Conservation (phyloP, 2,329 filamentous ascomycete genomes). For the Geoglossum cookeanum region DNA sequence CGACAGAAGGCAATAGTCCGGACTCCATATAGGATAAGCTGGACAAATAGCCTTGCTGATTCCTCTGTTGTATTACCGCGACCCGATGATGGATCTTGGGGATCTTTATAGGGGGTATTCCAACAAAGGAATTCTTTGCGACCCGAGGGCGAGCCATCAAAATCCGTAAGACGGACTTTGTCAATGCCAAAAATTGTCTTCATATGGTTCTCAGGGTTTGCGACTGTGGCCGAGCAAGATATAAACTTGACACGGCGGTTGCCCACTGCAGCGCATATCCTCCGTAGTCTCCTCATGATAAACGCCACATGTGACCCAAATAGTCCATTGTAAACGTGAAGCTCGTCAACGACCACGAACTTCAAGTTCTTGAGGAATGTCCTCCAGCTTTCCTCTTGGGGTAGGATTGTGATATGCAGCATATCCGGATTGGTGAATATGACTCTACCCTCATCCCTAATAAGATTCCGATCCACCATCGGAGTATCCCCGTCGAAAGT, state of each 20-base stretch:
- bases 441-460: conserved; percentile 75
- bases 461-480: conserved; percentile 55
- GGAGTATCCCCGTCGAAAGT: conserved; percentile 93
- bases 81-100: conserved; percentile 68
- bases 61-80: conserved; percentile 68
- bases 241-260: conserved; percentile 77
- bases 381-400: conserved; percentile 79
- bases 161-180: conserved; percentile 64
- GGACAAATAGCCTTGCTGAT: conserved; percentile 77
- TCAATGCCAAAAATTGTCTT: conserved; percentile 81
- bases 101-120: conserved; percentile 92
- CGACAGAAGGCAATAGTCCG: conserved; percentile 85
- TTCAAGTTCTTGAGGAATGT: conserved; percentile 73
- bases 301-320: conserved; percentile 88
- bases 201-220: conserved; percentile 84
- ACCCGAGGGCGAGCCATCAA: conserved; percentile 81
- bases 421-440: conserved; percentile 98
- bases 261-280: conserved; percentile 78
- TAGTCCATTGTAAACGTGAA: conserved; percentile 91
- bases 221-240: conserved; percentile 89
- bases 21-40: conserved; percentile 72
- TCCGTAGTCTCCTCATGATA: conserved; percentile 74
- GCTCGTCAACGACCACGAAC: conserved; percentile 67
- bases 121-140: conserved; percentile 92
- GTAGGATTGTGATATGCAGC: conserved; percentile 84